These are phyloP conservation scores for Sesbania bispinosa DNA, from an alignment of 306 rosid species.

Conservation along the genomic window DNA sequence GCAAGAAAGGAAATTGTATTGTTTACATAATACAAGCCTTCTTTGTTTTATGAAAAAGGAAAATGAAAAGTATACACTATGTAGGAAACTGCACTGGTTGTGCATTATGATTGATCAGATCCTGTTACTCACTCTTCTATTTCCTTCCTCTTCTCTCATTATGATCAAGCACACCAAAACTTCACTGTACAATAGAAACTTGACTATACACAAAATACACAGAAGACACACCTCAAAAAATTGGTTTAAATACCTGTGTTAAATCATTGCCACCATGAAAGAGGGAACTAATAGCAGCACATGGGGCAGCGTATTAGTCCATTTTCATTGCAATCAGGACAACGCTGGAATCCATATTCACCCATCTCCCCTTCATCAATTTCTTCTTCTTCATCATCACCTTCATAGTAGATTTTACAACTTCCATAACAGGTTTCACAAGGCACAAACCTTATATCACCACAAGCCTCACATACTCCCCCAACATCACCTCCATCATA, in stretches of 20 bases:
- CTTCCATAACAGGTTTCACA: slow-evolving; percentile 92
- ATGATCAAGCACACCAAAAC: slow-evolving; percentile 30
- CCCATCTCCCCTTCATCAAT: slow-evolving; percentile 32
- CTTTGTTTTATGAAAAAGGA: slow-evolving; percentile 13
- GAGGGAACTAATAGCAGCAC: slow-evolving; percentile 50
- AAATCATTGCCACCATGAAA: background rate
- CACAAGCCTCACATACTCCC: slow-evolving; percentile 84
- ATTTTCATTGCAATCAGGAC: slow-evolving; percentile 87
- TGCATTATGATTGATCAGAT: slow-evolving; percentile 22
- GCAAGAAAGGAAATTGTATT: slow-evolving; percentile 18
- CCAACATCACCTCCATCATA: slow-evolving; percentile 12
- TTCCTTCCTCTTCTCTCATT: slow-evolving; percentile 1
- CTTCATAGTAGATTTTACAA: slow-evolving; percentile 80
- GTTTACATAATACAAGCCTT: slow-evolving; percentile 31
- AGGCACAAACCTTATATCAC: slow-evolving; percentile 87
- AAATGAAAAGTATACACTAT: slow-evolving; percentile 30
- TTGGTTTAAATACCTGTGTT: slow-evolving; percentile 35
- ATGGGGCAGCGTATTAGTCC: slow-evolving; percentile 77
- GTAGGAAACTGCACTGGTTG: slow-evolving; percentile 25
- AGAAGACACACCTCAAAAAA: slow-evolving; percentile 33
- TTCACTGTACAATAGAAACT: slow-evolving; percentile 55
- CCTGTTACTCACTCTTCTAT: slow-evolving; percentile 27
- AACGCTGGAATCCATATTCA: slow-evolving; percentile 69
- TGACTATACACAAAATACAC: slow-evolving; percentile 22
- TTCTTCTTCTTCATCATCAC: slow-evolving; percentile 32